Percentiles rank a stretch among this genome's conserved stretches.
phyloP scores from a whole-genome alignment of 192 early-diverging fungal species.

The Jimgerdemannia lactiflua region DNA sequence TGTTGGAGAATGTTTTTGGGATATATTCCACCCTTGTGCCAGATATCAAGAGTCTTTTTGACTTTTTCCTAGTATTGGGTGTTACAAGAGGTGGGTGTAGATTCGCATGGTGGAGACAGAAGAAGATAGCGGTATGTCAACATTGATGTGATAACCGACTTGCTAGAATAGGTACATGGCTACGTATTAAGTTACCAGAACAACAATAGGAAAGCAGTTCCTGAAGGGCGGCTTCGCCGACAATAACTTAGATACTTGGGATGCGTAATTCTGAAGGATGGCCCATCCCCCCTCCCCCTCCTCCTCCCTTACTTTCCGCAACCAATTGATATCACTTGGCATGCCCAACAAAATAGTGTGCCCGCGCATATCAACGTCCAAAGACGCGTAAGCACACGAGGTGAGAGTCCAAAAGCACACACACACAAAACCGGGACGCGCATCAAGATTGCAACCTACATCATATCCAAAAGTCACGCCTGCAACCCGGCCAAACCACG shows the following conservation, averaged over 20 bases:
- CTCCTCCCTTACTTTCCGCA: too few species aligned
- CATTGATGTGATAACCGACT: neutral
- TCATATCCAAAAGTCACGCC: neutral
- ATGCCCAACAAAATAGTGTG: too few species aligned
- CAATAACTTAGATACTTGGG: too few species aligned
- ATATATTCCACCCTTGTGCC: constrained; percentile 31
- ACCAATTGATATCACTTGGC: too few species aligned
- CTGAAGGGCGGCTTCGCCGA: neutral
- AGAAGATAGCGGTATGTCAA: neutral
- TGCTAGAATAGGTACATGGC: neutral
- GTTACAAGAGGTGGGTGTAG: neutral
- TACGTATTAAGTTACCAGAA: neutral
- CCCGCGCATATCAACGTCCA: too few species aligned
- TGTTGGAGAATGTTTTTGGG: constrained; percentile 22
- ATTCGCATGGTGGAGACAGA: constrained; percentile 7
- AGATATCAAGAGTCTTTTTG: constrained; percentile 40
- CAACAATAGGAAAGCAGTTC: neutral
- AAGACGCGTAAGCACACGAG: too few species aligned
- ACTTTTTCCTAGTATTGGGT: constrained; percentile 30
- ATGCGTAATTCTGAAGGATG: too few species aligned
- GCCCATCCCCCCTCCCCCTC: too few species aligned
- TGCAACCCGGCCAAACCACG: neutral
- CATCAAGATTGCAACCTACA: neutral
- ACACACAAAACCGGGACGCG: neutral
- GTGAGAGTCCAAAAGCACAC: neutral